Conservation (phyloP, 345 rosid genomes). For the Mercurialis annua region DNA sequence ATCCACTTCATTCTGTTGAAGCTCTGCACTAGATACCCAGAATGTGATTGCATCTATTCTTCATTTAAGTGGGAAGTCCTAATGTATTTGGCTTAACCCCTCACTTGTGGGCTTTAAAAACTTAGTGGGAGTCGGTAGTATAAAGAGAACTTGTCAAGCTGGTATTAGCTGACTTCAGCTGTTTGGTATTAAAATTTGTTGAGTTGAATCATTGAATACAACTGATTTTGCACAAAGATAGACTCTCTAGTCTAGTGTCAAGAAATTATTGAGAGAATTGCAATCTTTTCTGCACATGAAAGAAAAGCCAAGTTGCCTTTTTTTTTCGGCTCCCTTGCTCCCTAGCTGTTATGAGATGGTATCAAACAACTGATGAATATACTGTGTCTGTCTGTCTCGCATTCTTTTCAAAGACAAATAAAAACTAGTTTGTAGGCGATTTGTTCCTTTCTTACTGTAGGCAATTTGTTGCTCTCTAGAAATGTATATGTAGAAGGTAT, state of each 20-base stretch:
- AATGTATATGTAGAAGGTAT: neutral
- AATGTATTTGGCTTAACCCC: neutral
- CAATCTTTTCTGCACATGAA: neutral
- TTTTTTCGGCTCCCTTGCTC: neutral
- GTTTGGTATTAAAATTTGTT: too few species aligned
- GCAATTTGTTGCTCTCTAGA: neutral
- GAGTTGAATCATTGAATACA: neutral
- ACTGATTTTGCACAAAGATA: neutral
- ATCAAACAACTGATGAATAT: neutral
- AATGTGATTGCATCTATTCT: slow-evolving; percentile 4
- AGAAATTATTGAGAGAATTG: neutral
- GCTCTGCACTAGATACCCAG: neutral
- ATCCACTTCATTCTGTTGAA: neutral
- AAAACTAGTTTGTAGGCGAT: neutral
- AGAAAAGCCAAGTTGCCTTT: neutral
- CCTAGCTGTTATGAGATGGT: neutral
- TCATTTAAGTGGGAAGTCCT: neutral
- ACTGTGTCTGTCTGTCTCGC: neutral
- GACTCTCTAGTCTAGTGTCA: neutral
- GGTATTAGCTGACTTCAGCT: neutral
- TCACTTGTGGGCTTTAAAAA: too few species aligned
- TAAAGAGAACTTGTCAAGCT: neutral
- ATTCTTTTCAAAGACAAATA: neutral
- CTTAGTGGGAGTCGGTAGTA: too few species aligned
- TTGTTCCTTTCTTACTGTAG: neutral